Percentiles rank a stretch among this genome's conserved stretches.
Conservation (phyloP, 2,329 filamentous ascomycete genomes). For the Penicillium sp. region DNA sequence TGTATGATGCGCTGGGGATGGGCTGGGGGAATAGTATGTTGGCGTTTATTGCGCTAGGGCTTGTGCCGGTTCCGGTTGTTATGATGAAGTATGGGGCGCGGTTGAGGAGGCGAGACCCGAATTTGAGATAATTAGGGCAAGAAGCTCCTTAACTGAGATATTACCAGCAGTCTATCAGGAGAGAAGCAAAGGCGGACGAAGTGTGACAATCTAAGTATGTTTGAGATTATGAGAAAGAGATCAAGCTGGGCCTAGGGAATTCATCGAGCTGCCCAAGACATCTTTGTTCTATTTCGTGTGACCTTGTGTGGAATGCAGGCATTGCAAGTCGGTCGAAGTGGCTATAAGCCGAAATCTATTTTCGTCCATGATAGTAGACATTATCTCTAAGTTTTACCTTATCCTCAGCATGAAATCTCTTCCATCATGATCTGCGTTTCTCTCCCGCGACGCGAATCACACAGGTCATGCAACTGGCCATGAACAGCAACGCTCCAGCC, state of each 20-base stretch:
- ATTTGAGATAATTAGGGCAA: neutral
- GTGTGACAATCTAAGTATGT: too few relatives aligned
- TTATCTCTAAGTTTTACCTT: neutral
- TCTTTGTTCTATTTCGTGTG: too few relatives aligned
- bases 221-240: too few relatives aligned
- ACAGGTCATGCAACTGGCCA: neutral
- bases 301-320: too few relatives aligned
- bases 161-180: too few relatives aligned
- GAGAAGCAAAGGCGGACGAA: too few relatives aligned
- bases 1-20: constrained; percentile 61
- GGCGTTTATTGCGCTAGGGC: constrained; percentile 52
- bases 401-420: neutral
- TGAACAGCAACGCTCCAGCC: neutral
- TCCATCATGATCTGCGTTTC: neutral
- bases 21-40: constrained; percentile 62
- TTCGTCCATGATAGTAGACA: neutral
- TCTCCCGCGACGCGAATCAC: neutral
- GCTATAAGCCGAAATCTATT: too few relatives aligned
- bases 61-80: constrained; percentile 48
- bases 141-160: too few relatives aligned
- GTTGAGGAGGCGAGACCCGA: neutral
- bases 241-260: too few relatives aligned
- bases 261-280: too few relatives aligned
- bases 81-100: constrained; percentile 1
- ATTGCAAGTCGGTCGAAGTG: too few relatives aligned